A percentile compares a stretch with the other conserved stretches of the same genome.
Conservation (phyloP, 1,139 yeast species). For the Saccharomyces pastorianus region DNA sequence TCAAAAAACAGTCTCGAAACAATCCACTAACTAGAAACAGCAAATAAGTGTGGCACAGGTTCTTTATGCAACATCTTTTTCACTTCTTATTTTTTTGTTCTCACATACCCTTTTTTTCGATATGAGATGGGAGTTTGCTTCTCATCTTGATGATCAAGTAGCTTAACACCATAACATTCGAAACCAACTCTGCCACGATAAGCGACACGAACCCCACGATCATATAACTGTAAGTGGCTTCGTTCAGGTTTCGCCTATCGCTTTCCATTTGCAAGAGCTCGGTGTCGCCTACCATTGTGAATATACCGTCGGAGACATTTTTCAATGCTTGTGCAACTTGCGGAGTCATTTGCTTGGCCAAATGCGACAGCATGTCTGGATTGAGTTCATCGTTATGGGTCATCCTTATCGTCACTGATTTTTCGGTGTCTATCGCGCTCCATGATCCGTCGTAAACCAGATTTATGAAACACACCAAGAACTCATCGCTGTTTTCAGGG, state of each 20-base stretch:
- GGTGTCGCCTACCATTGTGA: neutral
- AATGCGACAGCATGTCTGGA: conserved; percentile 1
- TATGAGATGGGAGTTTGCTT: neutral
- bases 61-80: too few relatives aligned
- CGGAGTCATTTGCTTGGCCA: conserved; percentile 4
- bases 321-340: conserved; percentile 2
- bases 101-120: neutral
- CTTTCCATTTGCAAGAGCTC: conserved; percentile 8
- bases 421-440: conserved; percentile 18
- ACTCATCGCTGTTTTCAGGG: conserved; percentile 6
- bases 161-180: conserved; percentile 2
- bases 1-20: neutral
- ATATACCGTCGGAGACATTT: neutral
- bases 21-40: neutral
- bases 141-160: neutral
- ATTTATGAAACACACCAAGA: conserved; percentile 18
- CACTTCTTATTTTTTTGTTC: too few relatives aligned
- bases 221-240: conserved; percentile 10
- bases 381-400: neutral
- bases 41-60: neutral
- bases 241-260: conserved; percentile 11
- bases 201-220: conserved; percentile 8
- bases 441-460: conserved; percentile 24
- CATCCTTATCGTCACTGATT: conserved; percentile 11
- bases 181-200: conserved; percentile 4